Percentiles rank a stretch among this genome's conserved stretches.
Conservation (phyloP, 139 green algal genomes). For the Volvox reticuliferus region DNA sequence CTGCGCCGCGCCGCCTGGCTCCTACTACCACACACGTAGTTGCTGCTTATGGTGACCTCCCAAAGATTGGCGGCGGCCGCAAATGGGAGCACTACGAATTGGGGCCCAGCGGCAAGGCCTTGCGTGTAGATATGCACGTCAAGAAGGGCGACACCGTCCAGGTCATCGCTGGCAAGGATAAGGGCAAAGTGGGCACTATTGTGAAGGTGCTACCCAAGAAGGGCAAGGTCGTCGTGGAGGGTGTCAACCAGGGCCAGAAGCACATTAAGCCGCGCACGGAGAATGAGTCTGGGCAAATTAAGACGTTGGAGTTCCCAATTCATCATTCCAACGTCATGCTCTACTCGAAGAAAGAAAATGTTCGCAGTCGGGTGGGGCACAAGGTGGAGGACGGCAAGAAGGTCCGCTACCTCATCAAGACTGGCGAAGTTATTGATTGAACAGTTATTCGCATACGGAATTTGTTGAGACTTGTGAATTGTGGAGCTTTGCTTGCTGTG, state of each 20-base stretch:
- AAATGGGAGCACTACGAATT: constrained; percentile 88
- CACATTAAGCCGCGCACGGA: constrained; percentile 84
- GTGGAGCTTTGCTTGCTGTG: background rate
- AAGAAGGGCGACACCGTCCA: constrained; percentile 90
- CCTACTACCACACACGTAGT: constrained; percentile 33
- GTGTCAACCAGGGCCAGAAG: constrained; percentile 93
- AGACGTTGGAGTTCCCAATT: constrained; percentile 90
- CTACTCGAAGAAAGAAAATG: constrained; percentile 85
- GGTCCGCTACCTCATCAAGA: constrained; percentile 91
- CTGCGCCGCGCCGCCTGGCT: constrained; percentile 18
- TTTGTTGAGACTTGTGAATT: background rate
- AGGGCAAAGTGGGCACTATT: constrained; percentile 94
- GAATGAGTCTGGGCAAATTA: constrained; percentile 88
- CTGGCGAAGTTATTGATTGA: constrained; percentile 80
- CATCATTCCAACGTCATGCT: constrained; percentile 98
- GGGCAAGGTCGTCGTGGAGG: constrained; percentile 91
- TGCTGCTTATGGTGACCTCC: constrained; percentile 55
- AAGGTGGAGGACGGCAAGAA: constrained; percentile 88
- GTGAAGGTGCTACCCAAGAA: constrained; percentile 81
- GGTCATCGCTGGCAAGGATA: constrained; percentile 92
- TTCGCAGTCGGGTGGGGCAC: constrained; percentile 78
- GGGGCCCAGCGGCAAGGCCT: constrained; percentile 85
- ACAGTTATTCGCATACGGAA: background rate
- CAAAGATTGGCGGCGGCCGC: constrained; percentile 83
- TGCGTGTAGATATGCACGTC: constrained; percentile 89